phyloP scores from a whole-genome alignment of 2,329 filamentous ascomycete genomes.

The Daldinia sp. region DNA sequence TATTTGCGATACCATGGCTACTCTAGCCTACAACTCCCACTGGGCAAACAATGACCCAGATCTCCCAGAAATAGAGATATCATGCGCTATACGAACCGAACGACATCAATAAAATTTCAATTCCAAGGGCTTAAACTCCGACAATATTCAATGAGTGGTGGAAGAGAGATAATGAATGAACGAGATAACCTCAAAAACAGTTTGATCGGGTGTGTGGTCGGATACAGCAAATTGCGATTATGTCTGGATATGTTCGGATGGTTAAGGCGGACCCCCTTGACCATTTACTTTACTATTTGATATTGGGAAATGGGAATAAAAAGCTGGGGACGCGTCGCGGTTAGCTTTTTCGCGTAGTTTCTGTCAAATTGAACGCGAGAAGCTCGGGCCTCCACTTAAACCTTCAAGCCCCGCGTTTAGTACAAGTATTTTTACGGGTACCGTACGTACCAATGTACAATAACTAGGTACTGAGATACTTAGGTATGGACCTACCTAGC shows the following conservation, averaged over 20 bases:
- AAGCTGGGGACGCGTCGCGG: constrained; percentile 33
- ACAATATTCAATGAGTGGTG: neutral
- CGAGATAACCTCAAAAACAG: neutral
- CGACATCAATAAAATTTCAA: constrained; percentile 14
- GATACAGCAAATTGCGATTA: constrained; percentile 5
- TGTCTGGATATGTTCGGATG: constrained; percentile 16
- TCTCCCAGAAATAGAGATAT: constrained; percentile 25
- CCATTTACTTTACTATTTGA: constrained; percentile 1
- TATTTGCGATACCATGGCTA: constrained; percentile 53
- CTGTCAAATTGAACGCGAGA: constrained; percentile 25
- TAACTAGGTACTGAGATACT: neutral
- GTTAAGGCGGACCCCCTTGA: constrained; percentile 13
- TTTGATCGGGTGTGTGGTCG: constrained; percentile 2
- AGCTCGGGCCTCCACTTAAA: constrained; percentile 33
- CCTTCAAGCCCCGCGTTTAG: neutral
- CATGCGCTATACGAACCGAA: constrained; percentile 31
- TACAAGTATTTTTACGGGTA: neutral
- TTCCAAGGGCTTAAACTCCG: constrained; percentile 3
- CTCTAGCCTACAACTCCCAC: constrained; percentile 42
- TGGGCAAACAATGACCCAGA: constrained; percentile 29
- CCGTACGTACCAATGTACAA: no score
- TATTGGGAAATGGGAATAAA: no score
- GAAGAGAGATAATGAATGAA: constrained; percentile 8
- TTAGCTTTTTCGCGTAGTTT: constrained; percentile 28
- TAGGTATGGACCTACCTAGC: neutral